Conservation (phyloP, 805 yeast species). For the Sugiyamaella mastotermitis region DNA sequence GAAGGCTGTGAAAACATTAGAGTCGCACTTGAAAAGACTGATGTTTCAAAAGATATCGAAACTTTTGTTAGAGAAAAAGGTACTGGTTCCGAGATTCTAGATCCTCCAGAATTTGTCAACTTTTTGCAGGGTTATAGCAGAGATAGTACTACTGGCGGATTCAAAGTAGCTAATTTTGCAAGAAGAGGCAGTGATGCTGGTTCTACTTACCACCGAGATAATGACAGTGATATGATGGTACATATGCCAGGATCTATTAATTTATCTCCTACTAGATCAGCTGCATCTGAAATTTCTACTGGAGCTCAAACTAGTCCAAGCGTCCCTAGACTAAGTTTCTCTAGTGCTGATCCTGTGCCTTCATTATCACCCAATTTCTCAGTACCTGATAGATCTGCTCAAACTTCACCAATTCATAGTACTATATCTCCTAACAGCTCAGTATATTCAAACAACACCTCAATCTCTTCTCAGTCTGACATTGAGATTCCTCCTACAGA, state of each 20-base stretch:
- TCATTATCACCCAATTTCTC: constrained; percentile 6
- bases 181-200: constrained; percentile 1
- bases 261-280: not conserved
- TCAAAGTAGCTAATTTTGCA: constrained; percentile 32
- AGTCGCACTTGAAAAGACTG: constrained; percentile 59
- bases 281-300: not conserved
- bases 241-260: not conserved
- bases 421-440: constrained; percentile 21
- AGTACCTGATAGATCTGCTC: constrained; percentile 16
- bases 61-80: constrained; percentile 48
- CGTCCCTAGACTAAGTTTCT: too few species aligned
- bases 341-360: constrained; percentile 16
- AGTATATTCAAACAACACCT: constrained; percentile 20
- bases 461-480: constrained; percentile 16
- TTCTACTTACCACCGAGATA: not conserved
- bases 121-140: constrained; percentile 40
- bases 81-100: constrained; percentile 58
- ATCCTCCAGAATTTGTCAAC: constrained; percentile 60
- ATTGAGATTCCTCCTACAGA: constrained; percentile 1
- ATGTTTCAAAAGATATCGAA: constrained; percentile 52
- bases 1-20: constrained; percentile 69
- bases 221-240: not conserved
- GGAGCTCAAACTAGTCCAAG: not conserved
- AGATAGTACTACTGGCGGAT: constrained; percentile 24
- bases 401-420: constrained; percentile 20